phyloP scores from a whole-genome alignment of 2,329 filamentous ascomycete species.

The Thermoascus crustaceus region DNA sequence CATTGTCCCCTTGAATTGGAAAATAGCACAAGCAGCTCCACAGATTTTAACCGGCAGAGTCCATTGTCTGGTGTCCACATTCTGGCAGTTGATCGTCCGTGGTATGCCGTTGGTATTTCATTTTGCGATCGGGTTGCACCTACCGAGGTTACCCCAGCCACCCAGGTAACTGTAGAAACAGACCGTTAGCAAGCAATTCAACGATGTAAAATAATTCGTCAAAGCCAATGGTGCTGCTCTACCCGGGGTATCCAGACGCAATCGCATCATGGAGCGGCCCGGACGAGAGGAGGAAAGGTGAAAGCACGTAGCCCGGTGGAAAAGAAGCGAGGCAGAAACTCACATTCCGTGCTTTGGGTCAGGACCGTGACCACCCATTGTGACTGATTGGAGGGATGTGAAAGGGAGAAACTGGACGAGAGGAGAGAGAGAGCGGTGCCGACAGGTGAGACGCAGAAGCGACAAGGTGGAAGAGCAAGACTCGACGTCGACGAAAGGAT shows the following conservation, averaged over 20 bases:
- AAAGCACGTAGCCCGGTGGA: not conserved
- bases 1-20: too few species aligned
- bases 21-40: too few species aligned
- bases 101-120: not conserved
- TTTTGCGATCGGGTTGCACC: constrained; percentile 30
- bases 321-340: constrained; percentile 20
- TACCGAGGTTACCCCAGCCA: constrained; percentile 67
- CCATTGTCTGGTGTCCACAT: too few species aligned
- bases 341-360: constrained; percentile 39
- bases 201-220: too few species aligned
- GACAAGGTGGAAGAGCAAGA: constrained; percentile 15
- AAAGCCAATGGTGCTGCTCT: too few species aligned
- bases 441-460: too few species aligned
- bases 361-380: constrained; percentile 28
- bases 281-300: constrained; percentile 1
- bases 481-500: constrained; percentile 24
- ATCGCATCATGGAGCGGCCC: not conserved
- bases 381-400: constrained; percentile 18
- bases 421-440: constrained; percentile 10
- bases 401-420: constrained; percentile 10
- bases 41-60: too few species aligned
- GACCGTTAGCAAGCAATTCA: constrained; percentile 17
- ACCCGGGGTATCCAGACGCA: too few species aligned
- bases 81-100: too few species aligned
- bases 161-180: constrained; percentile 56